These are phyloP conservation scores for Yamadazyma olivae DNA, from an alignment of 805 yeast genomes.

Conservation along the genomic window DNA sequence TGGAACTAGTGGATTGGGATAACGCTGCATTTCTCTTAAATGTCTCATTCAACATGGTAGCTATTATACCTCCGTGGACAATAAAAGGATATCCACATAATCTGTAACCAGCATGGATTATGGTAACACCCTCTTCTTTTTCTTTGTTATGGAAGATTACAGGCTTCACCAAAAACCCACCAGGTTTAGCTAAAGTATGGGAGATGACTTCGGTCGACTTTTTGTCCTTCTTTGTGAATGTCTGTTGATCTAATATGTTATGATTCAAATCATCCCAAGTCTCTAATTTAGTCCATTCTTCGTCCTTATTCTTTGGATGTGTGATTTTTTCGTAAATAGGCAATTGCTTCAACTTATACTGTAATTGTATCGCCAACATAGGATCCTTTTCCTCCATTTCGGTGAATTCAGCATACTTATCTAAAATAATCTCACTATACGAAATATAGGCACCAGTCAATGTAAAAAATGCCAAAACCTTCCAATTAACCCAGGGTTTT, in stretches of 20 bases:
- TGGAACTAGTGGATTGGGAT: slow-evolving; percentile 25
- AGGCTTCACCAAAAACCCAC: slow-evolving; percentile 77
- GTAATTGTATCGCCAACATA: slow-evolving; percentile 38
- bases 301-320: slow-evolving; percentile 39
- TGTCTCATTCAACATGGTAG: slow-evolving; percentile 75
- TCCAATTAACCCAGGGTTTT: slow-evolving; percentile 30
- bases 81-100: slow-evolving; percentile 85
- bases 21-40: slow-evolving; percentile 55
- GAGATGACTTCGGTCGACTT: slow-evolving; percentile 19
- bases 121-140: slow-evolving; percentile 58
- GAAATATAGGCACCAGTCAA: slow-evolving; percentile 21
- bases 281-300: slow-evolving; percentile 42
- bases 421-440: slow-evolving; percentile 25
- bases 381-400: slow-evolving; percentile 18
- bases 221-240: slow-evolving; percentile 4
- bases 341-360: slow-evolving; percentile 44
- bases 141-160: slow-evolving; percentile 57
- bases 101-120: slow-evolving; percentile 74
- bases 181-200: slow-evolving; percentile 64
- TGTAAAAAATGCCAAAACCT: slow-evolving; percentile 18
- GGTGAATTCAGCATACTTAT: slow-evolving; percentile 22
- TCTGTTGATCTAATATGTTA: slow-evolving; percentile 28
- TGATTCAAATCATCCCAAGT: slow-evolving; percentile 44
- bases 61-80: slow-evolving; percentile 86
- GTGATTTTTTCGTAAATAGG: slow-evolving; percentile 50